These are phyloP conservation scores for Moniliophthora roreri DNA, from an alignment of 1,284 basidiomycete genomes.

Conservation along the genomic window DNA sequence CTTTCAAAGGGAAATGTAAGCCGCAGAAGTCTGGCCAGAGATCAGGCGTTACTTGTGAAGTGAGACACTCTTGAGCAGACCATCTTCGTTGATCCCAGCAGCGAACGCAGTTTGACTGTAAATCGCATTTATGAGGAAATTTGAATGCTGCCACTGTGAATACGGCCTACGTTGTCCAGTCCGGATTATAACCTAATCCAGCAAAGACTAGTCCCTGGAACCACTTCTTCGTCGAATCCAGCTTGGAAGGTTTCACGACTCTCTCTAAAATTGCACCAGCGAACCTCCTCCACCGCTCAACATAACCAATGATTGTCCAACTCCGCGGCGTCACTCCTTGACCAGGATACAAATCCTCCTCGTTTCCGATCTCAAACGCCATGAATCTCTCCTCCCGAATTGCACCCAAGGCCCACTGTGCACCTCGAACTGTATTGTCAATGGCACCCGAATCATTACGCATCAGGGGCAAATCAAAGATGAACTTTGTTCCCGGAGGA, in stretches of 20 bases:
- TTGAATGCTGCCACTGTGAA: too few relatives aligned
- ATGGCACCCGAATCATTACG: slow-evolving; percentile 11
- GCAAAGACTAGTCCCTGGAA: slow-evolving; percentile 12
- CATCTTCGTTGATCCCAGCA: slow-evolving; percentile 4
- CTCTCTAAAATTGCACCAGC: neutral
- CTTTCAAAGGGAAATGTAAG: neutral
- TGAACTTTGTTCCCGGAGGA: slow-evolving; percentile 7
- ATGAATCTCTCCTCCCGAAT: slow-evolving; percentile 8
- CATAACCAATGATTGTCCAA: slow-evolving; percentile 8
- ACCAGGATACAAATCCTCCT: slow-evolving; percentile 10
- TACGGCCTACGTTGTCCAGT: slow-evolving; percentile 10
- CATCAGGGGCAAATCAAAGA: slow-evolving; percentile 11
- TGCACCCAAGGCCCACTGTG: slow-evolving; percentile 8
- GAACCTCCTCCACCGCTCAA: slow-evolving; percentile 6
- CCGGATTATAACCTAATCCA: slow-evolving; percentile 8
- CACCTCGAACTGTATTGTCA: slow-evolving; percentile 8
- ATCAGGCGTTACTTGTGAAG: slow-evolving; percentile 7
- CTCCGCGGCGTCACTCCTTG: slow-evolving; percentile 5
- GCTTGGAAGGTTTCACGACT: neutral
- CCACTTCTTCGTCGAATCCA: slow-evolving; percentile 9
- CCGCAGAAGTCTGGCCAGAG: neutral
- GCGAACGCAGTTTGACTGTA: slow-evolving; percentile 6
- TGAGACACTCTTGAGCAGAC: slow-evolving; percentile 6
- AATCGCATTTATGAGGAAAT: neutral
- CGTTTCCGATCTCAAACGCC: slow-evolving; percentile 12